phyloP scores from a whole-genome alignment of 768 basidiomycete genomes.

The Pleurotus ostreatus region DNA sequence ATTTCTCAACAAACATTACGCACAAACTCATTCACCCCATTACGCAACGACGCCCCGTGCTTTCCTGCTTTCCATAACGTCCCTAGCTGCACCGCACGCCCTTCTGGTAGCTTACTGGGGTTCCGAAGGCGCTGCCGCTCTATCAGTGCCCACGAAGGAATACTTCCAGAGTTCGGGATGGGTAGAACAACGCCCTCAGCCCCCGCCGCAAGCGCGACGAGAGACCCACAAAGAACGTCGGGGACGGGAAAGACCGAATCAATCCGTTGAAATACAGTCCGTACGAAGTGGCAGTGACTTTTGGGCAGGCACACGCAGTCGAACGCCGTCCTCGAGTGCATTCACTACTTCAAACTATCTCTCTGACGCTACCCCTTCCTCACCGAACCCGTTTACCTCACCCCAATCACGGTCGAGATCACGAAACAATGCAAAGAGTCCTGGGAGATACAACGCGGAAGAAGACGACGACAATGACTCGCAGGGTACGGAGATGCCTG shows the following conservation, averaged over 20 bases:
- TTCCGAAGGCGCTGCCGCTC: constrained; percentile 71
- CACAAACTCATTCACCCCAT: constrained; percentile 54
- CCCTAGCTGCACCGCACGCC: constrained; percentile 66
- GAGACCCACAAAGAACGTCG: constrained; percentile 3
- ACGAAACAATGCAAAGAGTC: constrained; percentile 16
- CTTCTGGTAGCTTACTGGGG: constrained; percentile 84
- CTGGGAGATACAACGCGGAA: constrained; percentile 27
- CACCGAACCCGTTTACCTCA: constrained; percentile 18
- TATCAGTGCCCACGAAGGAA: constrained; percentile 78
- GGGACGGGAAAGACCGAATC: constrained; percentile 14
- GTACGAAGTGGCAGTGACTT: constrained; percentile 73
- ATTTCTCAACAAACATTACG: constrained; percentile 75
- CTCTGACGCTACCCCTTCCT: constrained; percentile 24
- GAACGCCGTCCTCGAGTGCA: constrained; percentile 52
- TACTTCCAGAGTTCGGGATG: constrained; percentile 86
- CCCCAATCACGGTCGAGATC: constrained; percentile 4
- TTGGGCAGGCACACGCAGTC: constrained; percentile 60
- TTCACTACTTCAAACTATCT: constrained; percentile 40
- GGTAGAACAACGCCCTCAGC: constrained; percentile 48
- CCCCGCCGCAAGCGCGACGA: constrained; percentile 14
- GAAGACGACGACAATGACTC: constrained; percentile 55
- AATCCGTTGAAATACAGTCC: constrained; percentile 34
- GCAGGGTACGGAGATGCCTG: constrained; percentile 53
- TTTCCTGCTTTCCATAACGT: constrained; percentile 69
- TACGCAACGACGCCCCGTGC: constrained; percentile 68